Percentiles rank a stretch among this genome's conserved stretches.
Evolutionary conservation across 2,329 filamentous ascomycete genomes (phyloP).

Genomic region (Calonectria crousiana): DNA sequence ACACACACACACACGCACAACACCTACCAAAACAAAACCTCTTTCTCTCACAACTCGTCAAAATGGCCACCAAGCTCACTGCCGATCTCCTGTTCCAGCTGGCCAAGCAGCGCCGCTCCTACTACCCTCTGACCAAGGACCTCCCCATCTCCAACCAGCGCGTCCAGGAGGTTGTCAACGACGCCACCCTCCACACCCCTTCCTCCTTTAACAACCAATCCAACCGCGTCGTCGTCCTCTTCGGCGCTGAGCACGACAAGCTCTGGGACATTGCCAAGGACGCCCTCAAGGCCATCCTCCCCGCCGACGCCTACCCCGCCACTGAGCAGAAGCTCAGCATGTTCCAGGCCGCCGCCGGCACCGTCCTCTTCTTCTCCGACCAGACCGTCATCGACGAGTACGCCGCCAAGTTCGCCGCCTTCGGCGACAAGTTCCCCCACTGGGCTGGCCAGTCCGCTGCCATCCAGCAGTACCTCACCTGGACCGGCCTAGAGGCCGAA

Average conservation of each 20-base stretch:
- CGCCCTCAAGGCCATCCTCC: constrained; percentile 66
- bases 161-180: constrained; percentile 74
- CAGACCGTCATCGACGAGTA: constrained; percentile 73
- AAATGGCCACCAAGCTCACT: constrained; percentile 58
- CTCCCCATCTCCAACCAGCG: constrained; percentile 63
- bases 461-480: constrained; percentile 83
- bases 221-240: constrained; percentile 81
- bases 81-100: constrained; percentile 71
- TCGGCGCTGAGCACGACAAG: constrained; percentile 86
- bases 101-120: constrained; percentile 75
- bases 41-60: constrained; percentile 43
- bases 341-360: constrained; percentile 82
- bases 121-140: constrained; percentile 76
- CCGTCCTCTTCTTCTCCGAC: constrained; percentile 91
- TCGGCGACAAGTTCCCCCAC: constrained; percentile 82
- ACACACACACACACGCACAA: constrained; percentile 4
- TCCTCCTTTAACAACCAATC: constrained; percentile 92
- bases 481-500: constrained; percentile 86
- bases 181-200: constrained; percentile 77
- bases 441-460: constrained; percentile 84
- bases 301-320: constrained; percentile 70
- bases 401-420: constrained; percentile 77
- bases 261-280: constrained; percentile 83
- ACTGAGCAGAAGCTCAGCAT: constrained; percentile 59
- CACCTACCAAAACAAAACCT: constrained; percentile 14